Base-by-base conservation (phyloP, 1,284 basidiomycete species). In the Sanghuangporus baumii region DNA sequence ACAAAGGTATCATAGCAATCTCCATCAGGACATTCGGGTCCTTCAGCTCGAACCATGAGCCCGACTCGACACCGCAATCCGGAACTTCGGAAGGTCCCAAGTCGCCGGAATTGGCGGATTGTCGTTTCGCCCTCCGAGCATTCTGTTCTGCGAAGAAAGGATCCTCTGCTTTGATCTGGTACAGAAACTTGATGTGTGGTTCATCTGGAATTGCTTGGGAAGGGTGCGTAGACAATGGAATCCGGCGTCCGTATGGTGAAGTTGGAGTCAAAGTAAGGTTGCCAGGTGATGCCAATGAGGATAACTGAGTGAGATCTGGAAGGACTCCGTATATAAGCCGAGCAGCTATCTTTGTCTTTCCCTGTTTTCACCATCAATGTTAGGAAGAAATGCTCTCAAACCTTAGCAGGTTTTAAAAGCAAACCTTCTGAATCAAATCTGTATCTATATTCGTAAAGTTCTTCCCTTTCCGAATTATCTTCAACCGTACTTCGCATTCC, bases 261-360 rank as follows among this genome's bases (percentile, higher is more conserved):
- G 83, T 78, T 0, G 83, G 79, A 1, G 71, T 67, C 12, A 87
- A 66, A 12, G 75, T 75, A 11, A 75, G 66, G 11, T 60, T 67
- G 14, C 57, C 56, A 12, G 61, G 41, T 12, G 40, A 65, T n/a
- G 11, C 52, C 11, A 60, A 41, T 18, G 20, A 63, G 23, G 9
- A 48, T 3, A 47, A n/a, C 26, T 56, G 65, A 4, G 60, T 58
- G 0, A 74, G 66, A 8, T 78, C 74, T 12, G 71, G 72, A 34
- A 85, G 80, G 54, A 74, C 69, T 6, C 82, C 82, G 65, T 86
- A 87, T 40, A 88, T 79, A 40, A 81, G 72, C 67, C 86, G 85
- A 0, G 80, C 72, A 1, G 77, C 78, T 43, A 86, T 75, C 57
- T 74, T 80, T 7, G 73, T 73, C n/a, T 73, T 65, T 26, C 71